These are phyloP conservation scores for Termitomyces sp. DNA, from an alignment of 768 basidiomycete species.

Conservation along the genomic window DNA sequence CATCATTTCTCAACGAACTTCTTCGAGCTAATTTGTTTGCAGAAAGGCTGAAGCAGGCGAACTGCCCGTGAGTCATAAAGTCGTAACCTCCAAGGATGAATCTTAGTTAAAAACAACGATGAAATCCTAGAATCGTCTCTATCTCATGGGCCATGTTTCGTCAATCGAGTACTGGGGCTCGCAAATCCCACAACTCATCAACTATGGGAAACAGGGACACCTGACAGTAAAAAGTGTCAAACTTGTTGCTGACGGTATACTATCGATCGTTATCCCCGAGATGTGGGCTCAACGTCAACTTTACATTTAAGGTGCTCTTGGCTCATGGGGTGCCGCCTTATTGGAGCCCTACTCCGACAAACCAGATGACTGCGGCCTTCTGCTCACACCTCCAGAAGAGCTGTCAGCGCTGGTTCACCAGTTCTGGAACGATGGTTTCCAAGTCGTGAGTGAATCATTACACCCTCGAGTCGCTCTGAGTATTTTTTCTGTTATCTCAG, in stretches of 20 bases:
- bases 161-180: constrained; percentile 67
- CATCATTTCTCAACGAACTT: neutral
- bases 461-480: neutral
- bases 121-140: constrained; percentile 50
- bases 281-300: neutral
- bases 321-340: constrained; percentile 91
- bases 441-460: constrained; percentile 59
- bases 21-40: neutral
- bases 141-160: constrained; percentile 55
- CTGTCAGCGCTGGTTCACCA: constrained; percentile 54
- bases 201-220: constrained; percentile 55
- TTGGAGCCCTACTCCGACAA: constrained; percentile 83
- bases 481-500: constrained; percentile 35
- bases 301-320: constrained; percentile 65
- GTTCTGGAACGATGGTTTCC: constrained; percentile 77
- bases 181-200: constrained; percentile 53
- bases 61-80: constrained; percentile 57
- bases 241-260: constrained; percentile 70
- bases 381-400: constrained; percentile 55
- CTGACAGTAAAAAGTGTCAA: constrained; percentile 69
- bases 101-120: neutral
- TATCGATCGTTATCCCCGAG: neutral
- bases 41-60: constrained; percentile 70
- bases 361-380: constrained; percentile 65
- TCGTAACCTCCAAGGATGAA: neutral